Conservation (phyloP, 2,329 filamentous ascomycete genomes). For the Triangularia setosa region DNA sequence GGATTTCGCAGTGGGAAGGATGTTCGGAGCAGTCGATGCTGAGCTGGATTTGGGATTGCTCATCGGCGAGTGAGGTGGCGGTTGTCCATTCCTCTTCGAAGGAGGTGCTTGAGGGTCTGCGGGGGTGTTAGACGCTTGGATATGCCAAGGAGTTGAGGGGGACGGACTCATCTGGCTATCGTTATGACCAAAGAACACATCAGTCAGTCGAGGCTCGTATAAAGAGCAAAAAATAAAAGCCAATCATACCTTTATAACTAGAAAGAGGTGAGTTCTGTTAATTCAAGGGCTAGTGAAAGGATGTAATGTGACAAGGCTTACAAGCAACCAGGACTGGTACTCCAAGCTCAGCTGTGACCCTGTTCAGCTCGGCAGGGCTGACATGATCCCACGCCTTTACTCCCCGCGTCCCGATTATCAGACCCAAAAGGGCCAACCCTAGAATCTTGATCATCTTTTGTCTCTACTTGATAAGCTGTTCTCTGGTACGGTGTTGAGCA, state of each 20-base stretch:
- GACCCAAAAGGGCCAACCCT: background rate
- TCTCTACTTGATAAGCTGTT: background rate
- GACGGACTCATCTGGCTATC: constrained; percentile 20
- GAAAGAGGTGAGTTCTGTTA: background rate
- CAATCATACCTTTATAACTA: background rate
- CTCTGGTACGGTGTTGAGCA: background rate
- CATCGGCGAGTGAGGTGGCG: constrained; percentile 1
- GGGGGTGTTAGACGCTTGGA: background rate
- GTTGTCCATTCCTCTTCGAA: constrained; percentile 25
- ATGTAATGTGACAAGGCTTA: background rate
- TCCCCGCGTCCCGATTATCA: background rate
- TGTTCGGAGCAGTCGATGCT: constrained; percentile 25
- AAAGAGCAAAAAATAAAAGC: background rate
- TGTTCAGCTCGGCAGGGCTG: background rate
- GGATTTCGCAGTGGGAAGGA: constrained; percentile 14
- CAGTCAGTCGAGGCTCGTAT: background rate
- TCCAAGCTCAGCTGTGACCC: background rate
- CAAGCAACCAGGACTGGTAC: background rate
- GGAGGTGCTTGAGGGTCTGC: constrained; percentile 17
- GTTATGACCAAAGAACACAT: background rate
- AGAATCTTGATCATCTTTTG: background rate
- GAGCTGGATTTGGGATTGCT: constrained; percentile 14
- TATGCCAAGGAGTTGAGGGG: background rate
- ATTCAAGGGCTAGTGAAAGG: background rate
- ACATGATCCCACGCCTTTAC: background rate